Evolutionary conservation across 495 filamentous ascomycete genomes (phyloP).

Genomic region (Cetradonia linearis): DNA sequence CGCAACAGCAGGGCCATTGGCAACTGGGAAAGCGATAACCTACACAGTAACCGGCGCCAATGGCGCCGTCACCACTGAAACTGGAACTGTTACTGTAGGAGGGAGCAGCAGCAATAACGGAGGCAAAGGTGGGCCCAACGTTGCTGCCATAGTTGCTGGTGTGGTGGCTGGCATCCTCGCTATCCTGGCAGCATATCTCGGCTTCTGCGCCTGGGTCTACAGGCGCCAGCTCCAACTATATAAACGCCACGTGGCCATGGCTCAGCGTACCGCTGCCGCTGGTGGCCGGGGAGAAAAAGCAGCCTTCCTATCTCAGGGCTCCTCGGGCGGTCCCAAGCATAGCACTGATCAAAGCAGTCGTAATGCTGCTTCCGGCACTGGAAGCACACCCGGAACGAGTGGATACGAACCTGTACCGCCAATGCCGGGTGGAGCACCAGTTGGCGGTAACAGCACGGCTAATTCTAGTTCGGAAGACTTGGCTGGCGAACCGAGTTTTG

Average conservation of each 20-base stretch:
- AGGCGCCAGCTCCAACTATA: constrained; percentile 52
- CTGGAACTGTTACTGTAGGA: constrained; percentile 22
- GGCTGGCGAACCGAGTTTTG: constrained; percentile 61
- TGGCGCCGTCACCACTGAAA: constrained; percentile 43
- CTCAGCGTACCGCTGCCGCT: constrained; percentile 31
- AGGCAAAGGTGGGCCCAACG: constrained; percentile 32
- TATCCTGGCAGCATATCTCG: constrained; percentile 50
- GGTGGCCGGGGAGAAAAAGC: constrained; percentile 27
- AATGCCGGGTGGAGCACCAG: constrained; percentile 27
- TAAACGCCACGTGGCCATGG: constrained; percentile 50
- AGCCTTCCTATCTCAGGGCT: constrained; percentile 22
- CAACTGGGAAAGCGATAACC: constrained; percentile 51
- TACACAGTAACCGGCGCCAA: constrained; percentile 55
- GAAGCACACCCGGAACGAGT: constrained; percentile 20
- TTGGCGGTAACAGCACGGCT: constrained; percentile 30
- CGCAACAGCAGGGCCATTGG: constrained; percentile 56
- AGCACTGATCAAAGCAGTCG: constrained; percentile 24
- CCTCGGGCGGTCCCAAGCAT: constrained; percentile 25
- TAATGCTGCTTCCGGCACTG: constrained; percentile 17
- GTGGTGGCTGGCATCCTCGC: constrained; percentile 51
- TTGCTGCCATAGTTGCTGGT: constrained; percentile 53
- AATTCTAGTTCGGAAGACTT: constrained; percentile 44
- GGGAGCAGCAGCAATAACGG: constrained; percentile 10
- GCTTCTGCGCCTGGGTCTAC: constrained; percentile 64
- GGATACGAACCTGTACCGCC: constrained; percentile 26